A percentile compares a stretch with the other conserved stretches of the same genome.
Conservation (phyloP, 2,329 filamentous ascomycete species). For the Sporothrix mexicana region DNA sequence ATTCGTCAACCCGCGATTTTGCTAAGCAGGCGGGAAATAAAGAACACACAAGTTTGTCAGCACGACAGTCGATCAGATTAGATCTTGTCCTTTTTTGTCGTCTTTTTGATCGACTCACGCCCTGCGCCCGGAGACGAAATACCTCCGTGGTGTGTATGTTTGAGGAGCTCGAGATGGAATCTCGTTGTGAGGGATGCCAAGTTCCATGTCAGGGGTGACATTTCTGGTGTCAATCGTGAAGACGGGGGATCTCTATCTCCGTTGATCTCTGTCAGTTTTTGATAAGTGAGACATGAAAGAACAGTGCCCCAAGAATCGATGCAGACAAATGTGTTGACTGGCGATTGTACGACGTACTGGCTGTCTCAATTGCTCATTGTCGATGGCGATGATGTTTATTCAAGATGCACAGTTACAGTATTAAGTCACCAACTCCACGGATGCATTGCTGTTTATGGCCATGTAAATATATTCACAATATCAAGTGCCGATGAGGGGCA, state of each 20-base stretch:
- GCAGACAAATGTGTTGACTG: too few species aligned
- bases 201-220: too few species aligned
- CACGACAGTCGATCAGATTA: background rate
- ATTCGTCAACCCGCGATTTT: background rate
- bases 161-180: background rate
- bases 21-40: background rate
- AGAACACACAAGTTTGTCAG: background rate
- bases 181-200: background rate
- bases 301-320: too few species aligned
- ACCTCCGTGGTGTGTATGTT: background rate
- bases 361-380: background rate
- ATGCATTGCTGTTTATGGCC: too few species aligned
- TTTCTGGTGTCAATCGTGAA: too few species aligned
- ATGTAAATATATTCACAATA: background rate
- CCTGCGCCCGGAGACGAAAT: too few species aligned
- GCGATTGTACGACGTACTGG: too few species aligned
- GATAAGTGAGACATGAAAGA: too few species aligned
- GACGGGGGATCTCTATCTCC: too few species aligned
- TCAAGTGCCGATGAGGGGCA: constrained; percentile 21
- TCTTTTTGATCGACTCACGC: background rate
- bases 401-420: background rate
- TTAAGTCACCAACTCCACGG: background rate
- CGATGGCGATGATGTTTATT: background rate
- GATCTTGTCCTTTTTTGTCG: background rate
- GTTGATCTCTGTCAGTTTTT: too few species aligned